Base-by-base conservation (phyloP, 176 grass and related monocot species). In the Rhynchospora breviuscula region DNA sequence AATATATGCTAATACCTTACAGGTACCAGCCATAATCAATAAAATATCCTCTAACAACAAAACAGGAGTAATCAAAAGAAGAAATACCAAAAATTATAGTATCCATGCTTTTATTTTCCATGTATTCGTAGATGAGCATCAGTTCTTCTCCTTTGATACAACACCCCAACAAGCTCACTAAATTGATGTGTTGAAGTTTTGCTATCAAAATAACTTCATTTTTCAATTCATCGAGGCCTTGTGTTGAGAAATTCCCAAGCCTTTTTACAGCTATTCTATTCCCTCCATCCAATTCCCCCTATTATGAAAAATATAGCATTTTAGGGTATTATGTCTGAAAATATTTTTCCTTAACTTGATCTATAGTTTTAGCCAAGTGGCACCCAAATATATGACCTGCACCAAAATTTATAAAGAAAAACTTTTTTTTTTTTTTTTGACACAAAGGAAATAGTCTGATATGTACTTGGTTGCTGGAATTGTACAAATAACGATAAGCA, bases 201-300 rank as follows among this genome's bases (percentile, higher is more conserved):
- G 95, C 95, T 23, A 98, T 94, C 77, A 98, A 86, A 79, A 89
- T 63, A 21, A 90, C 92, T 93, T 98, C 95, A 79, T 94, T 97
- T 85, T 91, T 94, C 78, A 97, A 97, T 85, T 97, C 95, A 57
- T 84, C 87, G 62, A 93, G 14, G 2, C 95, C 95, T 84, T 94
- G 92, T 31, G 63, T 86, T 17, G 92, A 98, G 85, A 82, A 84
- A 47, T 78, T 91, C 1, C 89, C 88, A 14, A 94, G 90, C 48
- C 90, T 84, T 52, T 98, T 98, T 15, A 98, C 86, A 56, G 92
- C 95, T 79, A 94, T 88, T 8, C 52, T 82, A 26, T 88, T 85
- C 49, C 95, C 92, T 81, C 89, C 84, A 65, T 45, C 72, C 19
- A 90, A 47, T 59, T 87, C 49, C 17, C 85, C 88, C 85, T 90